Conservation (phyloP, 2,329 filamentous ascomycete species). For the Colletotrichum neosansevieriae region DNA sequence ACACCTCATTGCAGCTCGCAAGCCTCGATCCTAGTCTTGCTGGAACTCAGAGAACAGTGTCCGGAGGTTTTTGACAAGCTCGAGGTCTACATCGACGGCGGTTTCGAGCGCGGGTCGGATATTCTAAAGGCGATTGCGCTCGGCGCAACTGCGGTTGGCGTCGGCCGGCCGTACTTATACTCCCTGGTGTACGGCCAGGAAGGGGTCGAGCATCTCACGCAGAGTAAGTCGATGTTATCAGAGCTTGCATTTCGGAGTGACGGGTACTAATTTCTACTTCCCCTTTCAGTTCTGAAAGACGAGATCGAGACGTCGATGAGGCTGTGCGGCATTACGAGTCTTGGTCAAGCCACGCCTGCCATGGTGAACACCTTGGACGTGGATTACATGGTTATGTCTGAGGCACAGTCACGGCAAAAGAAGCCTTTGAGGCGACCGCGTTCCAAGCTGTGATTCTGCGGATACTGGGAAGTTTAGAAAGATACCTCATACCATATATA, state of each 20-base stretch:
- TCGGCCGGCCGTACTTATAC: conserved; percentile 75
- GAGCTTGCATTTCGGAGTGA: rapidly evolving
- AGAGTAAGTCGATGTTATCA: neutral
- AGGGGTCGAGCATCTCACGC: conserved; percentile 60
- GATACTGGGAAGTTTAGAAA: neutral
- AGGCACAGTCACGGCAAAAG: conserved; percentile 14
- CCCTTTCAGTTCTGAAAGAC: conserved; percentile 43
- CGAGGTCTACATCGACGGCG: conserved; percentile 74
- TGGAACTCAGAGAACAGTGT: conserved; percentile 63
- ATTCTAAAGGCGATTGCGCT: conserved; percentile 78
- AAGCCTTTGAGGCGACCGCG: neutral
- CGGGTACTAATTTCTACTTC: neutral
- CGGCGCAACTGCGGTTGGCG: conserved; percentile 73
- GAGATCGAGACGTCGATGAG: conserved; percentile 48
- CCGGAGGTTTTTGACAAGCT: conserved; percentile 38
- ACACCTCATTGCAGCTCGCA: conserved; percentile 49
- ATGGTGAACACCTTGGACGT: conserved; percentile 50
- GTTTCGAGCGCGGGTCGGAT: conserved; percentile 73
- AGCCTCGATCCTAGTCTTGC: conserved; percentile 37
- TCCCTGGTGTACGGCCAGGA: conserved; percentile 54
- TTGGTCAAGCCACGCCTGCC: conserved; percentile 45
- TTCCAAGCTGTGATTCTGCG: conserved; percentile 7
- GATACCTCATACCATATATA: neutral
- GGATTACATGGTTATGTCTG: conserved; percentile 46
- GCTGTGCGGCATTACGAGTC: conserved; percentile 46